Evolutionary conservation across 768 basidiomycete genomes (phyloP).

Genomic region (Tulasnella sp.): DNA sequence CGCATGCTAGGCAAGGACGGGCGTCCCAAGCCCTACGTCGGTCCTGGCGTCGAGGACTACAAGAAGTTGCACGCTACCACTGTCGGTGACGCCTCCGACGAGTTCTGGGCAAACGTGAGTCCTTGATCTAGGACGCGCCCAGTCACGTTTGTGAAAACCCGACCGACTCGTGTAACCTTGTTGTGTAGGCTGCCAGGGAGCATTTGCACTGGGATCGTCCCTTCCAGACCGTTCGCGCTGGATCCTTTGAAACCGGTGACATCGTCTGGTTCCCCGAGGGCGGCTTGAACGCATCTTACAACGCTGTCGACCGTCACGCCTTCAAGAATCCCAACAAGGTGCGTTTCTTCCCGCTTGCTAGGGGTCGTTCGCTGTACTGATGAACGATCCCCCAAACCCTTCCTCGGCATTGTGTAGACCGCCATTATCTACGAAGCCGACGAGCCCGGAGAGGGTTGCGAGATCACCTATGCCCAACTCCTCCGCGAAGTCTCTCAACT

Average conservation of each 20-base stretch:
- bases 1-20: conserved; percentile 49
- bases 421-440: conserved; percentile 99
- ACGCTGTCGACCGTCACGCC: conserved; percentile 95
- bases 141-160: not conserved
- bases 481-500: conserved; percentile 79
- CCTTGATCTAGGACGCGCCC: not conserved
- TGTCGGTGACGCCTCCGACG: conserved; percentile 64
- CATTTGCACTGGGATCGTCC: conserved; percentile 80
- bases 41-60: conserved; percentile 71
- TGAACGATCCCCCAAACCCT: not conserved
- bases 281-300: conserved; percentile 85
- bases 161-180: not conserved
- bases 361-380: not conserved
- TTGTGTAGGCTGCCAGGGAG: conserved; percentile 54
- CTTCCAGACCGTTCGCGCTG: conserved; percentile 77
- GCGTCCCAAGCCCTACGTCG: conserved; percentile 62
- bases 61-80: conserved; percentile 53
- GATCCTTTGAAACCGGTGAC: conserved; percentile 75
- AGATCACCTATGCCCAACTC: conserved; percentile 74
- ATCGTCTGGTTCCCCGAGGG: conserved; percentile 97
- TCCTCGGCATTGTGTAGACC: conserved; percentile 36
- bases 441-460: conserved; percentile 70
- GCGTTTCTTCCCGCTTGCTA: conserved; percentile 3
- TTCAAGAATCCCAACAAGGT: conserved; percentile 69
- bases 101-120: conserved; percentile 78